phyloP scores from a whole-genome alignment of 371 early-diverging fungal genomes.

The Parasitella parasitica region DNA sequence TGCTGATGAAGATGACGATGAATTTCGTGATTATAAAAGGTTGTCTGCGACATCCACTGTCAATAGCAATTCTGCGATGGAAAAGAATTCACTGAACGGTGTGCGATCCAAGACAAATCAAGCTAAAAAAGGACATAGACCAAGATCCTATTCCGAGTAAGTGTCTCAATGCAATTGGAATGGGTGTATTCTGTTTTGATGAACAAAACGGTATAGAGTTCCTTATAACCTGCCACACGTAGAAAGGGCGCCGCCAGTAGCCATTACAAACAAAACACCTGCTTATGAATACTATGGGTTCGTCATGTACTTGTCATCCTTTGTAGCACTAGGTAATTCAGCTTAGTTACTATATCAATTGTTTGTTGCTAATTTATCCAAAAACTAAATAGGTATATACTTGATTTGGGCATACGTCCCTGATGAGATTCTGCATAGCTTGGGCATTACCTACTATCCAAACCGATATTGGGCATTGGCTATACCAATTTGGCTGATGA shows the following conservation, averaged over 20 bases:
- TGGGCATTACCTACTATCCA: slow-evolving; percentile 82
- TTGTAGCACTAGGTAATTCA: slow-evolving; percentile 61
- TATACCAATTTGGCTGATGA: slow-evolving; percentile 73
- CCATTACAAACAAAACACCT: slow-evolving; percentile 65
- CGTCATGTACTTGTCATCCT: slow-evolving; percentile 79
- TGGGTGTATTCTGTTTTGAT: no score
- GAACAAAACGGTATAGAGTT: slow-evolving; percentile 25
- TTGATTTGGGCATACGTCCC: slow-evolving; percentile 82
- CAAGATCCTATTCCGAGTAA: slow-evolving; percentile 52
- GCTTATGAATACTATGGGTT: slow-evolving; percentile 86
- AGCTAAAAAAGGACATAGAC: slow-evolving; percentile 34
- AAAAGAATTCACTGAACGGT: background rate
- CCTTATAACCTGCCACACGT: slow-evolving; percentile 29
- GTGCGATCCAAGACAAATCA: background rate
- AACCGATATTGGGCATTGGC: slow-evolving; percentile 79
- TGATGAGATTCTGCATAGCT: slow-evolving; percentile 65
- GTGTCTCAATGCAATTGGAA: no score
- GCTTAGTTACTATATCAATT: background rate
- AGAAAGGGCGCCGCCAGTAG: slow-evolving; percentile 50
- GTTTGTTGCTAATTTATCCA: background rate
- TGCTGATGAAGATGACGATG: background rate
- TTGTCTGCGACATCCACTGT: background rate
- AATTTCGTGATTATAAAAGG: background rate
- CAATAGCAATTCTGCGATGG: background rate
- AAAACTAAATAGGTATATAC: slow-evolving; percentile 45